Percentiles rank a stretch among this genome's conserved stretches.
phyloP scores from a whole-genome alignment of 371 early-diverging fungal genomes.

The Mortierella sp. region DNA sequence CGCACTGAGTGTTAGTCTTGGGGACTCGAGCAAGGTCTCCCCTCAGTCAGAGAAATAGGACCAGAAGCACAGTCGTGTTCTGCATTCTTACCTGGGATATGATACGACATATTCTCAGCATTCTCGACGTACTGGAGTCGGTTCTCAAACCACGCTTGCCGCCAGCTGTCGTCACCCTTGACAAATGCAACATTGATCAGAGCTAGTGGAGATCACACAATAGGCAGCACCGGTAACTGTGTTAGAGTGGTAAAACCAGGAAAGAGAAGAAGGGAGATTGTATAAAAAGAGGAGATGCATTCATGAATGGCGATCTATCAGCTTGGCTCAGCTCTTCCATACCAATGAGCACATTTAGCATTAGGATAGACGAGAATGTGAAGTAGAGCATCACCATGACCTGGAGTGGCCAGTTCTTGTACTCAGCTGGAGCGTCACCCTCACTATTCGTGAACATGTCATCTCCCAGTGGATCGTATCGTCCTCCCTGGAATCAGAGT shows the following conservation, averaged over 20 bases:
- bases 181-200: slow-evolving; percentile 24
- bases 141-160: slow-evolving; percentile 20
- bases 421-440: too few species aligned
- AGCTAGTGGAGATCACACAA: too few species aligned
- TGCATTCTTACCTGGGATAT: slow-evolving; percentile 6
- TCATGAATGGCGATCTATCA: too few species aligned
- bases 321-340: too few species aligned
- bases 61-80: neutral
- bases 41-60: too few species aligned
- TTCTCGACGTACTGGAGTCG: slow-evolving; percentile 18
- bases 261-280: neutral
- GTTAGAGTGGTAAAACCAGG: too few species aligned
- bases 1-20: too few species aligned
- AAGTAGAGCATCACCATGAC: slow-evolving; percentile 25
- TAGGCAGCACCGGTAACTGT: too few species aligned
- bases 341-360: slow-evolving; percentile 38
- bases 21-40: too few species aligned
- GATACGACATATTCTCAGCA: slow-evolving; percentile 26
- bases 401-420: slow-evolving; percentile 14
- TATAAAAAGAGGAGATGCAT: neutral
- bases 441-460: too few species aligned
- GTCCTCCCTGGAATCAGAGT: neutral
- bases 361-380: slow-evolving; percentile 25
- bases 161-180: slow-evolving; percentile 23
- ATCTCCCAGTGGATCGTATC: slow-evolving; percentile 11